Base-by-base conservation (phyloP, 306 rosid species). In the Prunus salicina region DNA sequence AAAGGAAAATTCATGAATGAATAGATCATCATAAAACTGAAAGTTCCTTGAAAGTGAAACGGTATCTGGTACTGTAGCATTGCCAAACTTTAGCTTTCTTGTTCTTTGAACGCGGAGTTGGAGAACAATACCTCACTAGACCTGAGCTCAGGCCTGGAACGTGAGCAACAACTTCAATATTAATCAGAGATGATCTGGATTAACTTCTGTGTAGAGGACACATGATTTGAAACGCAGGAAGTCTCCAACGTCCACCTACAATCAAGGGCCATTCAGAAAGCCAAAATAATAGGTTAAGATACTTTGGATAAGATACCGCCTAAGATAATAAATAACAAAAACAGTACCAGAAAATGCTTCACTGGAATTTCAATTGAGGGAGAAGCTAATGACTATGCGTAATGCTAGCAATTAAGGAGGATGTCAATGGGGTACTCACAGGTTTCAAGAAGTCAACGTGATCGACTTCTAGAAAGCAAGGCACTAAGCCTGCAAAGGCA, bases 181-280 rank as follows among this genome's bases (percentile, higher is more conserved):
- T 89, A 87, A 95, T 95, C 19, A 90, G 88, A 71, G 99, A 98
- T 89, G 89, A 82, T 92, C 96, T 2, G 91, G 91, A 70, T 92
- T 82, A 47, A 76, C 74, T 82, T 91, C 92, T 1, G 97, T 90
- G 90, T 89, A 92, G 38, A 95, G 81, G 38, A 96, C 93, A 61
- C 97, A 92, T 3, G 99, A 96, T 78, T 86, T 89, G 83, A 92
- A 87, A 63, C 98, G 95, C 82, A 92, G 77, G 87, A 95, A 95
- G 76, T 95, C 97, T 22, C 99, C 98, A 18, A 95, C 98, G 50
- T 96, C 99, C 86, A 96, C 99, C 98, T 96, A 90, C 67, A 24
- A 8, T 18, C 7, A 3, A 38, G 9, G 43, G 43, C 43, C 43
- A 38, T 38, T 20, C 41, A 62, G 30, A n/a, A 62, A 25, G 65